phyloP scores from a whole-genome alignment of 768 basidiomycete species.

The Glaciozyma martinii region DNA sequence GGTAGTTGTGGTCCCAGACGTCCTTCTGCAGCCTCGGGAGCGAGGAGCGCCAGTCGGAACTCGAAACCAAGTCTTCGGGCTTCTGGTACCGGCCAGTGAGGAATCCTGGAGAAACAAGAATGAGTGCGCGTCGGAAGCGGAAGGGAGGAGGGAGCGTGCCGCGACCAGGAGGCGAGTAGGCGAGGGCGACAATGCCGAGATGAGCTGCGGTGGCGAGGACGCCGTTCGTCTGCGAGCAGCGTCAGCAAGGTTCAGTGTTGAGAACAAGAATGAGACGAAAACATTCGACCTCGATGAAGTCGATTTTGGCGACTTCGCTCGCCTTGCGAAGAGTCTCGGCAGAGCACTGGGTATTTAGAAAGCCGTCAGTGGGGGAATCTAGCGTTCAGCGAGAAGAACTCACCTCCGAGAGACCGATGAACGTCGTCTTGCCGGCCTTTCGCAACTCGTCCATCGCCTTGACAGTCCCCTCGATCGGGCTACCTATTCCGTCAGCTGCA shows the following conservation, averaged over 20 bases:
- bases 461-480: constrained; percentile 33
- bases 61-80: constrained; percentile 36
- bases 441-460: constrained; percentile 45
- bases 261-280: constrained; percentile 16
- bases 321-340: constrained; percentile 46
- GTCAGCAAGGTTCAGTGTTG: constrained; percentile 18
- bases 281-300: constrained; percentile 55
- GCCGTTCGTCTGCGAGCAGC: constrained; percentile 33
- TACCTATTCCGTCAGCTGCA: background rate
- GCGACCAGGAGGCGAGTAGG: constrained; percentile 37
- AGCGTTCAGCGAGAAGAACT: no score
- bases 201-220: constrained; percentile 40
- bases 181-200: constrained; percentile 40
- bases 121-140: background rate
- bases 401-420: constrained; percentile 47
- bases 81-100: constrained; percentile 38
- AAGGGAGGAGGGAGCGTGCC: background rate
- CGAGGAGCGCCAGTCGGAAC: constrained; percentile 43
- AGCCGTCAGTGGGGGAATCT: no score
- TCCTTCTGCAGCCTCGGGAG: constrained; percentile 48
- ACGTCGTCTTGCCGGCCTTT: constrained; percentile 52
- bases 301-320: constrained; percentile 46
- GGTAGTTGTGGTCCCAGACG: constrained; percentile 23
- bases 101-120: background rate
- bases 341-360: no score